phyloP scores from a whole-genome alignment of 2,329 filamentous ascomycete species.

The Ascochyta viciae-villosae region DNA sequence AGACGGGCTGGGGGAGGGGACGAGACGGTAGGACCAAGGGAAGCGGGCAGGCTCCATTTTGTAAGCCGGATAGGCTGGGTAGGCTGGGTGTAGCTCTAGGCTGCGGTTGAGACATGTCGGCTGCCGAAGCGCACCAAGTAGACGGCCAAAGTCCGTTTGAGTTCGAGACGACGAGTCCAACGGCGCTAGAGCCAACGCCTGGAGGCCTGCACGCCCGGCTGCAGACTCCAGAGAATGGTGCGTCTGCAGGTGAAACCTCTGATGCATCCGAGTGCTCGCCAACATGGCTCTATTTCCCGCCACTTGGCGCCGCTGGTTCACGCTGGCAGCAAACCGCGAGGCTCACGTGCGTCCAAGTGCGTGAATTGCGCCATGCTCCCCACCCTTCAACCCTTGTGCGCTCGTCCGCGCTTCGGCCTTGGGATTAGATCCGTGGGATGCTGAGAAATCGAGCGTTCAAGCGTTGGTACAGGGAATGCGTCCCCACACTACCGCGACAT shows the following conservation, averaged over 20 bases:
- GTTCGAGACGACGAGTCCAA: constrained; percentile 15
- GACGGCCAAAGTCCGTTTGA: constrained; percentile 11
- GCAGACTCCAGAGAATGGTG: constrained; percentile 21
- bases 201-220: constrained; percentile 6
- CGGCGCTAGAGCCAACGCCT: background rate
- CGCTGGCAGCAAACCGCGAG: constrained; percentile 1
- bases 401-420: constrained; percentile 17
- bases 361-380: constrained; percentile 18
- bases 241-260: constrained; percentile 34
- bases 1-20: constrained; percentile 1
- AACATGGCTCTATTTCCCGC: constrained; percentile 13
- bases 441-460: constrained; percentile 22
- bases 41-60: constrained; percentile 20
- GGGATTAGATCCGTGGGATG: constrained; percentile 23
- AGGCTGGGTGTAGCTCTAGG: constrained; percentile 12
- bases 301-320: constrained; percentile 3
- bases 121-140: constrained; percentile 8
- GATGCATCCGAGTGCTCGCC: constrained; percentile 19
- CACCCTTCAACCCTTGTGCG: constrained; percentile 16
- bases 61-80: background rate
- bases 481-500: constrained; percentile 3
- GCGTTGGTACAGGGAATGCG: constrained; percentile 1
- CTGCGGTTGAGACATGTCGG: constrained; percentile 14
- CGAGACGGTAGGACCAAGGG: constrained; percentile 14
- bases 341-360: constrained; percentile 31